A percentile compares a stretch with the other conserved stretches of the same genome.
Conservation (phyloP, 768 basidiomycete genomes). For the Naematelia aurantialba region DNA sequence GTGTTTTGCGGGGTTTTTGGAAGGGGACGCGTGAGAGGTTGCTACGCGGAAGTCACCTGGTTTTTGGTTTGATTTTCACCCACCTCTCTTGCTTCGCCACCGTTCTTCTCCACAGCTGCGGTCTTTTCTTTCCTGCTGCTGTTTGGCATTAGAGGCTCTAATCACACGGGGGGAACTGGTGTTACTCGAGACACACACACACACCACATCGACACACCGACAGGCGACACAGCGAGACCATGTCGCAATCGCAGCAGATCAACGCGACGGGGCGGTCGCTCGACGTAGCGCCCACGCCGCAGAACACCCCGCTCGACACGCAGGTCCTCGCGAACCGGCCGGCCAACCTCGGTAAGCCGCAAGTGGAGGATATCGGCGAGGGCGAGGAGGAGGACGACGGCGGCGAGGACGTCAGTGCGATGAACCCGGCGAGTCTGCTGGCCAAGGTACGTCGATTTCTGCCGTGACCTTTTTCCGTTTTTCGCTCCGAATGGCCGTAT, state of each 20-base stretch:
- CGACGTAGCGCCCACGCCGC: slow-evolving; percentile 75
- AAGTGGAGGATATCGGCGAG: slow-evolving; percentile 50
- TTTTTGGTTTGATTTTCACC: no score
- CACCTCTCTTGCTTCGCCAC: no score
- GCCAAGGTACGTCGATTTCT: slow-evolving; percentile 44
- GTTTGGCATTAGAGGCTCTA: no score
- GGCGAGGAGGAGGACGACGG: slow-evolving; percentile 80
- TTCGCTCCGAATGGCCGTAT: no score
- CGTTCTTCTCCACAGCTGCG: no score
- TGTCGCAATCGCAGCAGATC: slow-evolving; percentile 47
- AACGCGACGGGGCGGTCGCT: slow-evolving; percentile 28
- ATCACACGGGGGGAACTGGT: no score
- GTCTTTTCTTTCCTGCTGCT: no score
- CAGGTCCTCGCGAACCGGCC: slow-evolving; percentile 64
- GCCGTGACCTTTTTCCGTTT: background rate
- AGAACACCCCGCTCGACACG: slow-evolving; percentile 82
- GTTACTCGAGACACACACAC: no score
- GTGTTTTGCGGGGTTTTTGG: no score
- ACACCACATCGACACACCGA: no score
- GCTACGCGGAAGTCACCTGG: no score
- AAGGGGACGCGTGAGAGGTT: no score
- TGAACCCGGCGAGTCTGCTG: slow-evolving; percentile 47
- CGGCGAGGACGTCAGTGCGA: slow-evolving; percentile 59
- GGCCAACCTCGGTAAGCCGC: slow-evolving; percentile 71
- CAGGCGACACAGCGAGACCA: slow-evolving; percentile 5